Evolutionary conservation across 2,329 filamentous ascomycete species (phyloP).

Genomic region (Cordyceps javanica): DNA sequence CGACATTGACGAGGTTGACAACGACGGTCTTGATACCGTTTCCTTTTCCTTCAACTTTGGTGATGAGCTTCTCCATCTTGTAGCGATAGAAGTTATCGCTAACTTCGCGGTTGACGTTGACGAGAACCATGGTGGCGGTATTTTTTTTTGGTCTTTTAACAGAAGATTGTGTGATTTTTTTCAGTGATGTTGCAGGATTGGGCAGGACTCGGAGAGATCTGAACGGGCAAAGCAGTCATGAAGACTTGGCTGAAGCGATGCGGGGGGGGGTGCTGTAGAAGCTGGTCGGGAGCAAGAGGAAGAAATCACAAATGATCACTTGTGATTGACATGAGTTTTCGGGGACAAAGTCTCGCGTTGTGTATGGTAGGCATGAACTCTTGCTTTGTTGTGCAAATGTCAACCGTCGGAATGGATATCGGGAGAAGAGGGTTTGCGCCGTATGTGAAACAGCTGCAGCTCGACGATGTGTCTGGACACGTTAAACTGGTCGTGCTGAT

Average conservation of each 20-base stretch:
- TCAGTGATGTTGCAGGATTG: conserved; percentile 8
- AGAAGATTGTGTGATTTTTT: background rate
- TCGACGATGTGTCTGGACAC: conserved; percentile 93
- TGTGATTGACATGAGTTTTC: conserved; percentile 51
- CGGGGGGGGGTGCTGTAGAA: background rate
- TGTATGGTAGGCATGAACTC: conserved; percentile 55
- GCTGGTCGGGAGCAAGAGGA: conserved; percentile 20
- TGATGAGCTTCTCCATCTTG: conserved; percentile 99
- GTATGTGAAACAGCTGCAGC: conserved; percentile 96
- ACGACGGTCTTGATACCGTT: conserved; percentile 99
- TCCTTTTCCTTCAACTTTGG: conserved; percentile 99
- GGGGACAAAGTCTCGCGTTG: conserved; percentile 39
- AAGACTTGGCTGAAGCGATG: conserved; percentile 3
- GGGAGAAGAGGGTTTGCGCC: conserved; percentile 87
- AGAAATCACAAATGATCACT: conserved; percentile 49
- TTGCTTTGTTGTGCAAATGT: conserved; percentile 36
- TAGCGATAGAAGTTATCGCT: conserved; percentile 99
- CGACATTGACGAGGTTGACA: conserved; percentile 92
- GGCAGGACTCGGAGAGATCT: conserved; percentile 12
- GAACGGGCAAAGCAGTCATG: conserved; percentile 11
- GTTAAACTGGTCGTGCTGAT: conserved; percentile 89
- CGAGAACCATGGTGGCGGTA: conserved; percentile 78
- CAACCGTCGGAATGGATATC: conserved; percentile 92
- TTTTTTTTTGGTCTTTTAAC: conserved; percentile 18
- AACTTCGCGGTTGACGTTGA: conserved; percentile 98